Percentiles rank a stretch among this genome's conserved stretches.
These are phyloP conservation scores for Pythium sp. DNA, from an alignment of 352 stramenopile species.

Conservation along the genomic window DNA sequence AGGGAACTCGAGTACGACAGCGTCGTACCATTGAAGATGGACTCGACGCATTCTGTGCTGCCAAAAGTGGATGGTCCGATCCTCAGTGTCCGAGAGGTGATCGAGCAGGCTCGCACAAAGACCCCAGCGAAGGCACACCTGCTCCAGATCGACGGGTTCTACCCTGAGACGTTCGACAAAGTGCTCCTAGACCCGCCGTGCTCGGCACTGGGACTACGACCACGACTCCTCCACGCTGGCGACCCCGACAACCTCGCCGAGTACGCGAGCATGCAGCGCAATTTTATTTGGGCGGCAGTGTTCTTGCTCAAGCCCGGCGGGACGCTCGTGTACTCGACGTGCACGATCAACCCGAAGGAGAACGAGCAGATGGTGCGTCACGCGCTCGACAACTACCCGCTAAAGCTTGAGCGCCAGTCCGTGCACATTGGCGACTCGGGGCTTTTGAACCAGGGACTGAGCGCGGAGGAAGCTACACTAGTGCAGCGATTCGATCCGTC, in stretches of 20 bases:
- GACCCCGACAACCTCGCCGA: slow-evolving; percentile 65
- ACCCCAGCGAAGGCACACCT: slow-evolving; percentile 58
- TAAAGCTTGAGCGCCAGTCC: slow-evolving; percentile 72
- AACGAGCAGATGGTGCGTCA: slow-evolving; percentile 92
- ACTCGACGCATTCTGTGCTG: slow-evolving; percentile 88
- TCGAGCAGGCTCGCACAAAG: slow-evolving; percentile 44
- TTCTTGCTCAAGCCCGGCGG: slow-evolving; percentile 90
- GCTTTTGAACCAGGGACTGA: slow-evolving; percentile 75
- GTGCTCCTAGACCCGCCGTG: slow-evolving; percentile 92
- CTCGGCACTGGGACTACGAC: slow-evolving; percentile 91
- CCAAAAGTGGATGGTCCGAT: slow-evolving; percentile 34
- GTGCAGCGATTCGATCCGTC: slow-evolving; percentile 90
- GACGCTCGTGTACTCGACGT: slow-evolving; percentile 94
- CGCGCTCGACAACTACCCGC: slow-evolving; percentile 84
- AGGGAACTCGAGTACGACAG: slow-evolving; percentile 54
- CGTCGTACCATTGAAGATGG: slow-evolving; percentile 61
- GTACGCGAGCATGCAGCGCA: slow-evolving; percentile 85
- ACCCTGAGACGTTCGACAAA: slow-evolving; percentile 91
- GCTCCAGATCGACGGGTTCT: slow-evolving; percentile 84
- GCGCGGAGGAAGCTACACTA: slow-evolving; percentile 55
- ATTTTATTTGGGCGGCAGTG: slow-evolving; percentile 85
- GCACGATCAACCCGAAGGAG: slow-evolving; percentile 91
- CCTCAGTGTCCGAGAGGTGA: slow-evolving; percentile 55
- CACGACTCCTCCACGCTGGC: slow-evolving; percentile 85
- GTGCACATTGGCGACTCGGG: slow-evolving; percentile 64